A percentile compares a stretch with the other conserved stretches of the same genome.
phyloP scores from a whole-genome alignment of 106 monocot species.

The Dendrobium catenatum region DNA sequence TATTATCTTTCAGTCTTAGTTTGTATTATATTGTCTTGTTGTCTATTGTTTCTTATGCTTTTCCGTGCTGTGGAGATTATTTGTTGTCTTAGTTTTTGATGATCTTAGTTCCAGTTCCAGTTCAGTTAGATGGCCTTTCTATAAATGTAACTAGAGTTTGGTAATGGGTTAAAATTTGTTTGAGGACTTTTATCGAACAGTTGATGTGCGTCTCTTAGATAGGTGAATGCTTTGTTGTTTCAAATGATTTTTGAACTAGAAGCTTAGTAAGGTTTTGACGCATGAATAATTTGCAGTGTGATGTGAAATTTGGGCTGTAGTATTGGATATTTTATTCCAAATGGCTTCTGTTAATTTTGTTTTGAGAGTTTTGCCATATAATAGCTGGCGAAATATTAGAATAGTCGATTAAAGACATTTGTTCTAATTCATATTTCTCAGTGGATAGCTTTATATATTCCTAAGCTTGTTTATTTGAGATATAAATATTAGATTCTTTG shows the following conservation, averaged over 20 bases:
- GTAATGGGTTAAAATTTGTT: too few relatives aligned
- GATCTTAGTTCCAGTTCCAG: not conserved
- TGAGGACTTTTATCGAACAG: too few relatives aligned
- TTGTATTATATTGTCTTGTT: not conserved
- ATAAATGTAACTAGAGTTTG: not conserved
- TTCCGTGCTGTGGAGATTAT: too few relatives aligned
- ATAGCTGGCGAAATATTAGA: not conserved
- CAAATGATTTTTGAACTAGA: too few relatives aligned
- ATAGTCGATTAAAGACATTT: not conserved
- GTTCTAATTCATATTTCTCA: too few relatives aligned
- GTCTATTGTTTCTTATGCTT: not conserved
- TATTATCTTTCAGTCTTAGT: not conserved
- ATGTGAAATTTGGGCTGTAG: not conserved
- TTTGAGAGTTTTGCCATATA: not conserved
- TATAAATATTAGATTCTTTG: not conserved
- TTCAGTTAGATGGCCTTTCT: constrained; percentile 30
- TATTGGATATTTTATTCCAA: not conserved
- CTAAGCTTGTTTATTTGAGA: not conserved
- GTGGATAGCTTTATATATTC: not conserved
- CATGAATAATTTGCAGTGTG: too few relatives aligned
- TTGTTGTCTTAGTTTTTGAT: not conserved
- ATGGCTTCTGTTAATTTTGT: not conserved
- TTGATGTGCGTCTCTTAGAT: too few relatives aligned
- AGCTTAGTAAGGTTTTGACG: too few relatives aligned
- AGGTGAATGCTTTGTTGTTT: too few relatives aligned